Evolutionary conservation across 1,284 basidiomycete species (phyloP).

Genomic region (Singerocomus inundabilis): DNA sequence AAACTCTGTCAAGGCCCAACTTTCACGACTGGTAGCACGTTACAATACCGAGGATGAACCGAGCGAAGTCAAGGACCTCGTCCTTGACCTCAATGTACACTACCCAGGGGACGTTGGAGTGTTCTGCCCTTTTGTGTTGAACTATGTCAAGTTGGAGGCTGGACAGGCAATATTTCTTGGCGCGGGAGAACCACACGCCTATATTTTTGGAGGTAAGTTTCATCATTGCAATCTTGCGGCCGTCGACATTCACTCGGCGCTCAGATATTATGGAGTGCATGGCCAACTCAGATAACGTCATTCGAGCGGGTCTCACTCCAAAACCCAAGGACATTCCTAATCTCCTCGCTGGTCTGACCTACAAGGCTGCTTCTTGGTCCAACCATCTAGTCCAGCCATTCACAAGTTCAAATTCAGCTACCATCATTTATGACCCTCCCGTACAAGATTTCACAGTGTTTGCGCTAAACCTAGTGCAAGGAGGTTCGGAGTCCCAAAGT

Average conservation of each 20-base stretch:
- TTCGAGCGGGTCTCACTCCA: slow-evolving; percentile 96
- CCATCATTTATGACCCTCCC: slow-evolving; percentile 82
- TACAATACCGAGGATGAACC: slow-evolving; percentile 53
- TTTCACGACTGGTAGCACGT: slow-evolving; percentile 60
- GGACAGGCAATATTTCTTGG: slow-evolving; percentile 95
- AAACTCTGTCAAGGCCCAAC: slow-evolving; percentile 49
- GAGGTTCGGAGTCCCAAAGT: slow-evolving; percentile 53
- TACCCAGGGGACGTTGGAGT: slow-evolving; percentile 94
- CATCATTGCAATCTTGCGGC: background rate
- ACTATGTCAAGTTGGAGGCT: slow-evolving; percentile 76
- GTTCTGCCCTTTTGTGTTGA: slow-evolving; percentile 91
- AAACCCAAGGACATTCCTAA: slow-evolving; percentile 94
- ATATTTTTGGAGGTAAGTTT: slow-evolving; percentile 79
- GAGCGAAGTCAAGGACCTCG: slow-evolving; percentile 60
- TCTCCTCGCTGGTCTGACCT: slow-evolving; percentile 87
- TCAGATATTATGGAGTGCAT: slow-evolving; percentile 96
- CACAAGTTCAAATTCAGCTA: slow-evolving; percentile 41
- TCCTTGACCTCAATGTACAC: slow-evolving; percentile 73
- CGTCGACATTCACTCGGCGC: slow-evolving; percentile 7
- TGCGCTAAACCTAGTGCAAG: slow-evolving; percentile 51
- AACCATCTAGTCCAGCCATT: slow-evolving; percentile 70
- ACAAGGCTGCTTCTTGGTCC: slow-evolving; percentile 66
- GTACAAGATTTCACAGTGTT: slow-evolving; percentile 93
- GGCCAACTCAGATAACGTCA: slow-evolving; percentile 99
- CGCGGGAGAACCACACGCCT: slow-evolving; percentile 97